These are phyloP conservation scores for Patellaria atrata DNA, from an alignment of 495 filamentous ascomycete species.

Conservation along the genomic window DNA sequence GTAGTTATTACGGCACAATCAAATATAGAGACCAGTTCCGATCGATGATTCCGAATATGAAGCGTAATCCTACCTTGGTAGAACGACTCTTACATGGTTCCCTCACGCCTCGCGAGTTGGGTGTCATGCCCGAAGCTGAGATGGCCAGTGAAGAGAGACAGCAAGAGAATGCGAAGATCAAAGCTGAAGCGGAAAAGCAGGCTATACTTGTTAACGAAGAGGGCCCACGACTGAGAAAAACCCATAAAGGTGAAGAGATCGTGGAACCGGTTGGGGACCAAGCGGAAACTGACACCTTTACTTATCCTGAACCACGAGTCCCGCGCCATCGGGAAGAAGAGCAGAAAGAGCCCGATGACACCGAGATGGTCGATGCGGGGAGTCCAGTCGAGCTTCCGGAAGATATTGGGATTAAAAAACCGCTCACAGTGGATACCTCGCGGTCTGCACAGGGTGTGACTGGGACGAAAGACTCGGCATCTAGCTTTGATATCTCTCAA, in stretches of 20 bases:
- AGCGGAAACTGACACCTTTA: too few species aligned
- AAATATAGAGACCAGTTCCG: constrained; percentile 45
- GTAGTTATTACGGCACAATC: constrained; percentile 38
- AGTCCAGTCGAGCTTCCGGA: constrained; percentile 22
- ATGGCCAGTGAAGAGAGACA: constrained; percentile 86
- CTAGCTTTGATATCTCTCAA: constrained; percentile 56
- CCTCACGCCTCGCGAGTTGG: constrained; percentile 56
- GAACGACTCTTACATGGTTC: constrained; percentile 56
- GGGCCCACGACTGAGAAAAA: constrained; percentile 67
- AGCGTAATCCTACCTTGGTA: constrained; percentile 66
- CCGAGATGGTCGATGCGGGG: constrained; percentile 1
- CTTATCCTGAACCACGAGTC: too few species aligned
- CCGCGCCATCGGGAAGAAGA: constrained; percentile 9
- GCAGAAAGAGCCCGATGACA: constrained; percentile 3
- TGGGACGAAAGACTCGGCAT: constrained; percentile 12
- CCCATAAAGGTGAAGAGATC: constrained; percentile 90
- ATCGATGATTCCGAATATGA: constrained; percentile 65
- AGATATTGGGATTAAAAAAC: constrained; percentile 7
- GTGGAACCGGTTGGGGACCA: constrained; percentile 50
- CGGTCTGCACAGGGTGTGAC: not conserved
- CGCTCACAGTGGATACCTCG: constrained; percentile 17
- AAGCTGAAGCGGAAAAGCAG: constrained; percentile 72
- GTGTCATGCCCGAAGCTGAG: constrained; percentile 71
- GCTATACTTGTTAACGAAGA: constrained; percentile 73
- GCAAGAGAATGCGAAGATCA: constrained; percentile 56